Base-by-base conservation (phyloP, 495 filamentous ascomycete genomes). In the Xylaria bambusicola region DNA sequence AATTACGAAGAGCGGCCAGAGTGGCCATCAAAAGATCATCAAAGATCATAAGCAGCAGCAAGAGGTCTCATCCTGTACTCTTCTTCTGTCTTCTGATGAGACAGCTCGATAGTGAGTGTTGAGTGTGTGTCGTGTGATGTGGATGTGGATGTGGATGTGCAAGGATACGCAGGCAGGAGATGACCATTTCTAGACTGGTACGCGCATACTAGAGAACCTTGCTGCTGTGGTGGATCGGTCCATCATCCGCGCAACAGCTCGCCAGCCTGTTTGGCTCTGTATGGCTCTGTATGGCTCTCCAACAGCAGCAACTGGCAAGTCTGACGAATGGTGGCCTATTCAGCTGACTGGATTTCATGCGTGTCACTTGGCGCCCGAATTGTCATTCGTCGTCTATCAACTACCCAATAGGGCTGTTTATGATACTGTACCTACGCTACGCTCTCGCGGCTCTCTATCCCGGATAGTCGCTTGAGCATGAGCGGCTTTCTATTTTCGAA, bases 221-320 rank as follows among this genome's bases (percentile, higher is more conserved):
- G 29, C 10, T 33, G 29, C 29, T 33, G 29, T 2, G 5, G 29
- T 33, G 29, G 29, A 33, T 33, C 29, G 5, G 5, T 33, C 29
- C 29, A 33, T 33, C 3, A 33, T 33, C 51, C 38, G 52, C 52
- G 52, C 31, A 44, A 29, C 50, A 52, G 17, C 41, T 26, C 6
- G 47, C 33, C 49, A 40, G 3, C 33, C 31, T 52, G 52, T 54
- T 44, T 54, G 35, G 35, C n/a, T n/a, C n/a, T n/a, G n/a, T n/a
- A n/a, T n/a, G n/a, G n/a, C n/a, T n/a, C n/a, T n/a, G n/a, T n/a
- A n/a, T 33, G 29, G 29, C 5, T 33, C 29, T 33, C 10, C 5
- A 10, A 33, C 29, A 33, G 10, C 29, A 10, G 10, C 5, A 33
- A 33, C 29, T 33, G 29, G 29, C n/a, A n/a, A n/a, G n/a, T 5